Percentiles rank a stretch among this genome's conserved stretches.
These are phyloP conservation scores for Pinguiococcus pyrenoidosus DNA, from an alignment of 108 stramenopile genomes.

Conservation along the genomic window DNA sequence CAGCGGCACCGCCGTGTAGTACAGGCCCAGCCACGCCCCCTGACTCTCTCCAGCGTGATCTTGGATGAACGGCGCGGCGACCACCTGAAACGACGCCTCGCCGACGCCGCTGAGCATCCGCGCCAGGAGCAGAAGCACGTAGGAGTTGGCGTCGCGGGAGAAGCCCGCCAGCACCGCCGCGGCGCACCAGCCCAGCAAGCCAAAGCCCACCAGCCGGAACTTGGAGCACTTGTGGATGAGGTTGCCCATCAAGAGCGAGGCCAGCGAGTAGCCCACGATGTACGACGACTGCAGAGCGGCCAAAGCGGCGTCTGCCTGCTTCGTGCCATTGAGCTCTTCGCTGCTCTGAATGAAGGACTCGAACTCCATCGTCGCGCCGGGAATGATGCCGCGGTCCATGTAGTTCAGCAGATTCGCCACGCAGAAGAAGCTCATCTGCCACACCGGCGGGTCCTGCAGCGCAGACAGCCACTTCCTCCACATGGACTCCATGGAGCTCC, in stretches of 20 bases:
- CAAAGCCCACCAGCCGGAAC: slow-evolving; percentile 26
- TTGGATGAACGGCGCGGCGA: slow-evolving; percentile 38
- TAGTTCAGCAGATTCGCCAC: slow-evolving; percentile 19
- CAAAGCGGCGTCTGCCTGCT: slow-evolving; percentile 23
- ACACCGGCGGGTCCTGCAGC: no score
- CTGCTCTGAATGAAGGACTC: slow-evolving; percentile 34
- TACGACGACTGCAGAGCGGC: slow-evolving; percentile 36
- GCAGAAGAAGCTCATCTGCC: slow-evolving; percentile 7
- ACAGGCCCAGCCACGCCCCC: slow-evolving; percentile 34
- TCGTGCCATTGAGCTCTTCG: no score
- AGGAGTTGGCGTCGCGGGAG: slow-evolving; percentile 15
- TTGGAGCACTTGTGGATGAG: slow-evolving; percentile 20
- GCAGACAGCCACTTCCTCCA: no score
- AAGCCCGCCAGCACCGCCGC: slow-evolving; percentile 18
- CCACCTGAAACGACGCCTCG: slow-evolving; percentile 28
- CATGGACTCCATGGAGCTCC: no score
- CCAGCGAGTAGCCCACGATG: slow-evolving; percentile 32
- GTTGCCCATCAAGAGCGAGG: slow-evolving; percentile 22
- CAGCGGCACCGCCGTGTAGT: slow-evolving; percentile 37
- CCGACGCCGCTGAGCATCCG: slow-evolving; percentile 36
- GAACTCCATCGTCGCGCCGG: slow-evolving; percentile 29
- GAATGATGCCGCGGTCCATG: slow-evolving; percentile 32
- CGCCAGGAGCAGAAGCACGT: slow-evolving; percentile 21
- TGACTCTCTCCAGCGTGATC: slow-evolving; percentile 13
- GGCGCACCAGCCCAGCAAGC: slow-evolving; percentile 20